A percentile compares a stretch with the other conserved stretches of the same genome.
Evolutionary conservation across 768 basidiomycete genomes (phyloP).

Genomic region (Amanita molliuscula): DNA sequence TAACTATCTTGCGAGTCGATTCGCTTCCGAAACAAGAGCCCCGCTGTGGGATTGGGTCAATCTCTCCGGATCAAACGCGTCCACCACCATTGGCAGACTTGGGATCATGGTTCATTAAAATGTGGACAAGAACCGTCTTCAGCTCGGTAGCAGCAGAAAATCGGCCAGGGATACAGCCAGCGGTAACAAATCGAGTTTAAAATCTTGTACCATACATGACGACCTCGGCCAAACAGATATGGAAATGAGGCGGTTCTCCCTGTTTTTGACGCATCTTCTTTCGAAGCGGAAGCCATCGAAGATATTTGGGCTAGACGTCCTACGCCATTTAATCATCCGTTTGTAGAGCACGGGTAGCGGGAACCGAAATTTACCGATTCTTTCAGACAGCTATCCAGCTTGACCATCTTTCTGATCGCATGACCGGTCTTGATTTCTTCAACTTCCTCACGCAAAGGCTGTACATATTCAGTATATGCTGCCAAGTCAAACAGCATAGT

Average conservation of each 20-base stretch:
- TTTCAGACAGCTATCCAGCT: conserved; percentile 34
- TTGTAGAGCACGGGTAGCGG: no score
- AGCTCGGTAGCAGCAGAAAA: conserved; percentile 24
- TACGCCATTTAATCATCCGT: background rate
- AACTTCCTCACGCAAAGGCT: conserved; percentile 31
- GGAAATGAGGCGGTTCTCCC: conserved; percentile 21
- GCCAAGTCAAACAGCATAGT: conserved; percentile 27
- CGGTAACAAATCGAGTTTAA: background rate
- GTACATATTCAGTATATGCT: conserved; percentile 19
- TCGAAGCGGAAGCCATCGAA: conserved; percentile 34
- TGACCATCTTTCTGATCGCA: conserved; percentile 26
- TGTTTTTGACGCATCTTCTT: conserved; percentile 17
- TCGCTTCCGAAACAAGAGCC: conserved; percentile 25
- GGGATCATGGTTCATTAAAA: conserved; percentile 23
- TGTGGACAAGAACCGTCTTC: conserved; percentile 20
- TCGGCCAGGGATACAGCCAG: conserved; percentile 15
- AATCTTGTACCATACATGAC: conserved; percentile 9
- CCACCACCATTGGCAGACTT: conserved; percentile 16
- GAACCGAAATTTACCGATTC: conserved; percentile 17
- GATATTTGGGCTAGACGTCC: conserved; percentile 23
- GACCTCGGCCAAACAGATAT: conserved; percentile 22
- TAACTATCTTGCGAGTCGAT: no score
- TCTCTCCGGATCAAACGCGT: conserved; percentile 8
- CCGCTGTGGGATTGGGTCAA: conserved; percentile 20
- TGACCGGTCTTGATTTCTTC: conserved; percentile 28